Evolutionary conservation across 2,329 filamentous ascomycete species (phyloP), one percentile per base, ranked within the genome.

Genomic region (Penicillium sp.): DNA sequence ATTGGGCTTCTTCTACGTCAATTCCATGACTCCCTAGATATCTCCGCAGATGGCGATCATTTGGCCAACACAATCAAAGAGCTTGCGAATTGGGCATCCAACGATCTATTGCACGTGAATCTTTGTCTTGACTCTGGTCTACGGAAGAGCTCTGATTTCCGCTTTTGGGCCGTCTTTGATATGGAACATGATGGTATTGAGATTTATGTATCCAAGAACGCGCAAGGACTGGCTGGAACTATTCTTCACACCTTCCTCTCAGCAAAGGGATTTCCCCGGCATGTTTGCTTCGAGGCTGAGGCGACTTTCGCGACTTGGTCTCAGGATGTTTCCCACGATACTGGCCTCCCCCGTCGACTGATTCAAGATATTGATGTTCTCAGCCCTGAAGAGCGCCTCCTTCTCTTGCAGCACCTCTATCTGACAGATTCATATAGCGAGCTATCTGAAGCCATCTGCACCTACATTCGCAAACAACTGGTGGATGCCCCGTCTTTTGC

Each of bases 201-300:
- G 38, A 70, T 76, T 16, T 80, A 73, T 45, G 67, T 77, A 14
- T 80, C 78, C 5, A 74, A 75, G 45, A 77, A 77, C 37, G 73
- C 72, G 2, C 69, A 71, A n/a, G 77, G 77, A 45, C 58, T 78
- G 8, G 65, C 69, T 19, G 72, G 75, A 16, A 76, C 75, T 7
- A 63, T 80, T 4, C 56, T 80, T 10, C 78, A 80, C 55, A 78
- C 77, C 1, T 80, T 75, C 56, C 63, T 79, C 5, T 78, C 77
- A 1, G 72, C 70, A 31, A 72, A 72, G 47, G 75, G 73, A 17
- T 69, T 73, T 22, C 64, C 71, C 25, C 70, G 77, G 8, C 67
- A 71, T 55, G 64, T 71, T 41, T 74, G 76, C 53, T 73, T 78
- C 37, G 69, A 73, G 44, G 67, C 68, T 2, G 77, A 79, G 58